Evolutionary conservation across 352 stramenopile genomes (phyloP).

Genomic region (Phytophthora fragariae): DNA sequence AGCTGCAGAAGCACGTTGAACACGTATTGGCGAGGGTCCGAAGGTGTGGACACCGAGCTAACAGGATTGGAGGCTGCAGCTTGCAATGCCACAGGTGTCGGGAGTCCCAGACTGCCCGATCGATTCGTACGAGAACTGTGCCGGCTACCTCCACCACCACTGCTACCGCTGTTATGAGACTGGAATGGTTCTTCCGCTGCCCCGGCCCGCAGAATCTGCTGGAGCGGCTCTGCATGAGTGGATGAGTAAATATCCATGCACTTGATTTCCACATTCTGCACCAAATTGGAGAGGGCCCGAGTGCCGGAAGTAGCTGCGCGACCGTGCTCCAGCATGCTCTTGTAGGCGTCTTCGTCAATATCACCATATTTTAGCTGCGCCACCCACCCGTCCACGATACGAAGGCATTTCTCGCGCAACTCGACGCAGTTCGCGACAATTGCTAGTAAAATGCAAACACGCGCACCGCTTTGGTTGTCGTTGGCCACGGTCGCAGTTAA

Average conservation of each 20-base stretch:
- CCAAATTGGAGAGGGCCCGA: constrained; percentile 43
- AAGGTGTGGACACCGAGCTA: constrained; percentile 37
- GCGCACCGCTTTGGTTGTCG: constrained; percentile 38
- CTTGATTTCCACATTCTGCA: constrained; percentile 59
- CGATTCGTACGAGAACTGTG: constrained; percentile 44
- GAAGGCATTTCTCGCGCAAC: constrained; percentile 63
- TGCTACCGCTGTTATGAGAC: constrained; percentile 21
- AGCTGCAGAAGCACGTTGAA: constrained; percentile 84
- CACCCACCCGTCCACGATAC: constrained; percentile 58
- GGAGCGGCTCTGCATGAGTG: constrained; percentile 57
- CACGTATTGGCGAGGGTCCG: constrained; percentile 78
- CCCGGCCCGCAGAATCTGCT: constrained; percentile 55
- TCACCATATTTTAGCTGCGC: constrained; percentile 41
- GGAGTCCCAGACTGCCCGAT: constrained; percentile 32
- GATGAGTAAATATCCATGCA: constrained; percentile 71
- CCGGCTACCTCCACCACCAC: constrained; percentile 22
- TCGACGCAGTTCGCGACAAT: constrained; percentile 80
- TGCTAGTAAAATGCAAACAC: constrained; percentile 68
- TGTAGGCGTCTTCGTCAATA: constrained; percentile 27
- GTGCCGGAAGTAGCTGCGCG: constrained; percentile 32
- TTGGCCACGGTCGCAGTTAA: constrained; percentile 33
- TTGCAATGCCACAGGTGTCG: constrained; percentile 20
- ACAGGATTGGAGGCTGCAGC: constrained; percentile 18
- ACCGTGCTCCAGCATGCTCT: constrained; percentile 27
- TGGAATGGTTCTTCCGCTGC: constrained; percentile 60